phyloP scores from a whole-genome alignment of 345 rosid genomes.

The Microthlaspi erraticum region DNA sequence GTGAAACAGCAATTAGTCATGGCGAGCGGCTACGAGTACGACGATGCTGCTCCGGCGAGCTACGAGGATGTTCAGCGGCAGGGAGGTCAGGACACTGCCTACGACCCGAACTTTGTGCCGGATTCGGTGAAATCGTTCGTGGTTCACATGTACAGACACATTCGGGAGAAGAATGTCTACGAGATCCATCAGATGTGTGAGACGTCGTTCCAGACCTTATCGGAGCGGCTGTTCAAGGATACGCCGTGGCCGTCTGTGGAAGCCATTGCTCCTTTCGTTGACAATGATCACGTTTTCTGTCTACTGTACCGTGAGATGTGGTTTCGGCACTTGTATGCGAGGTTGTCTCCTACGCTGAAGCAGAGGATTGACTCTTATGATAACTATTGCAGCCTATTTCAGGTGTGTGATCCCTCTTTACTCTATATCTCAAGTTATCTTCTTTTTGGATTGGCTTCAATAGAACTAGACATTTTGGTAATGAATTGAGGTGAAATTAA shows the following conservation, averaged over 20 bases:
- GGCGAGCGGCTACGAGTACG: constrained; percentile 68
- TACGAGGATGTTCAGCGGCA: constrained; percentile 50
- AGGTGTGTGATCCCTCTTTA: constrained; percentile 43
- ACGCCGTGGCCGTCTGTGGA: constrained; percentile 97
- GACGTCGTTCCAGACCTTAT: constrained; percentile 88
- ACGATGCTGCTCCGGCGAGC: constrained; percentile 46
- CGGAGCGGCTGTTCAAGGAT: constrained; percentile 90
- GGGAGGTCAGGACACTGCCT: constrained; percentile 51
- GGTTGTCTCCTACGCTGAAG: constrained; percentile 81
- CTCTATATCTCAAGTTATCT: too few species aligned
- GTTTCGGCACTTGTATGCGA: constrained; percentile 94
- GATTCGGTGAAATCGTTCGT: constrained; percentile 94
- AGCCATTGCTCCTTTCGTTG: constrained; percentile 82
- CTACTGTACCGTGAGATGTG: constrained; percentile 99
- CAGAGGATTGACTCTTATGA: constrained; percentile 99
- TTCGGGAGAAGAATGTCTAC: constrained; percentile 96
- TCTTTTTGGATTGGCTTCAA: neutral
- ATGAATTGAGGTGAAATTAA: neutral
- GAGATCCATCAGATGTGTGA: constrained; percentile 99
- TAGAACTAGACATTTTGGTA: neutral
- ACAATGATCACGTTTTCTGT: constrained; percentile 94
- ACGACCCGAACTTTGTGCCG: constrained; percentile 92
- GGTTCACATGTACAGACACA: constrained; percentile 93
- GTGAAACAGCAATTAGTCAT: constrained; percentile 30
- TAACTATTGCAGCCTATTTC: constrained; percentile 88